These are phyloP conservation scores for Salvia splendens DNA, from an alignment of 257 asterid genomes.

Conservation along the genomic window DNA sequence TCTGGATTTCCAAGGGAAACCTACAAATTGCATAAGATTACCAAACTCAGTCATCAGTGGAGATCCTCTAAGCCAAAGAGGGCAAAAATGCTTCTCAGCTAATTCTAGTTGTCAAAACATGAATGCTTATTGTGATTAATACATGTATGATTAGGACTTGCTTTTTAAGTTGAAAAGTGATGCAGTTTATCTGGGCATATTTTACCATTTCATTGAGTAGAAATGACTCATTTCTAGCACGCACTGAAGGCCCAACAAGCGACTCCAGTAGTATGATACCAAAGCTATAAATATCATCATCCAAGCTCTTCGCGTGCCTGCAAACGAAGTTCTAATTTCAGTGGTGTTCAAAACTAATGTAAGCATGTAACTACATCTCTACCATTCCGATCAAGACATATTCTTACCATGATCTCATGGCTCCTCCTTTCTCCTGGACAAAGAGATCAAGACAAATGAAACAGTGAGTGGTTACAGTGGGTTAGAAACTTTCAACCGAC, in stretches of 20 bases:
- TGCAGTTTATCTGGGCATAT: too few relatives aligned
- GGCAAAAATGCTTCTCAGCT: too few relatives aligned
- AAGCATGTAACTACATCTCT: background rate
- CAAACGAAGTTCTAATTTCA: conserved; percentile 13
- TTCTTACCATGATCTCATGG: conserved; percentile 54
- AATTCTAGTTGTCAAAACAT: too few relatives aligned
- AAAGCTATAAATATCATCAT: conserved; percentile 70
- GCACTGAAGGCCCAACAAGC: conserved; percentile 48
- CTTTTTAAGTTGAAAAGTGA: too few relatives aligned
- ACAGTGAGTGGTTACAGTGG: too few relatives aligned
- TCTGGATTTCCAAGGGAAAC: conserved; percentile 54
- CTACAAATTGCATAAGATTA: conserved; percentile 31
- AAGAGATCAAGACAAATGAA: too few relatives aligned
- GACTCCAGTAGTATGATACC: conserved; percentile 65
- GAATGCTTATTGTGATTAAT: too few relatives aligned
- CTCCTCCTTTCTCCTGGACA: conserved; percentile 43
- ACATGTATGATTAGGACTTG: too few relatives aligned
- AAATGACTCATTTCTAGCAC: conserved; percentile 55
- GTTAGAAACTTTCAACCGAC: too few relatives aligned
- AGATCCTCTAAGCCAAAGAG: too few relatives aligned
- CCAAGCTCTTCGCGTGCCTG: conserved; percentile 61
- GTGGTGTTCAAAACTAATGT: background rate
- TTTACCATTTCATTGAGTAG: conserved; percentile 6
- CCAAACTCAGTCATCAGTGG: too few relatives aligned
- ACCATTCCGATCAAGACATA: background rate